These are phyloP conservation scores for Xylaria grammica DNA, from an alignment of 495 filamentous ascomycete genomes.

Conservation along the genomic window DNA sequence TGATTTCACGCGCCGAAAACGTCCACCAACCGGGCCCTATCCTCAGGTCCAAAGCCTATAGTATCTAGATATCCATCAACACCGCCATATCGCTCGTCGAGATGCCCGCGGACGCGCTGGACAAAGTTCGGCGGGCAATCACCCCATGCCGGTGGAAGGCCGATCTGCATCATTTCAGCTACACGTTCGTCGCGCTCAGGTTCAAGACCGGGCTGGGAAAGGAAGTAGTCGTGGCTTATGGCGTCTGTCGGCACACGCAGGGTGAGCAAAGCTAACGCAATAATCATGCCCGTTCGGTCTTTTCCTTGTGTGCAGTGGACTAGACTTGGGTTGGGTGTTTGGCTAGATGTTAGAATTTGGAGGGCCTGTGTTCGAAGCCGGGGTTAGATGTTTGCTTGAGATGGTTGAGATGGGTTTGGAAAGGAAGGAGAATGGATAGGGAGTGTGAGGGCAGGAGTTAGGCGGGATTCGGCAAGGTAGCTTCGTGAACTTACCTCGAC, in stretches of 20 bases:
- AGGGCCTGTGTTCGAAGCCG: slow-evolving; percentile 60
- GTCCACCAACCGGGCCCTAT: slow-evolving; percentile 34
- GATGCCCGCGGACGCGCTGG: slow-evolving; percentile 48
- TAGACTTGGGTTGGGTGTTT: slow-evolving; percentile 62
- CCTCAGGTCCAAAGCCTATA: slow-evolving; percentile 58
- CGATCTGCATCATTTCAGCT: slow-evolving; percentile 69
- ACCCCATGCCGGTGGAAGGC: slow-evolving; percentile 71
- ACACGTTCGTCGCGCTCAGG: slow-evolving; percentile 66
- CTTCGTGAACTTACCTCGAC: slow-evolving; percentile 42
- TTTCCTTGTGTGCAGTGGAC: slow-evolving; percentile 91
- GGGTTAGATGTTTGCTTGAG: not conserved
- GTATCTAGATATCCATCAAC: slow-evolving; percentile 63
- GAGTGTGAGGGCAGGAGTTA: not conserved
- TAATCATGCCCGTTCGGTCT: slow-evolving; percentile 77
- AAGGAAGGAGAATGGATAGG: not conserved
- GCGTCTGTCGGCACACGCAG: slow-evolving; percentile 59
- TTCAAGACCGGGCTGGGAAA: slow-evolving; percentile 61
- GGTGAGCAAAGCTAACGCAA: slow-evolving; percentile 67
- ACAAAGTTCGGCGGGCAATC: slow-evolving; percentile 65
- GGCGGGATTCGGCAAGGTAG: no score
- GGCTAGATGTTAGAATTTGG: slow-evolving; percentile 30
- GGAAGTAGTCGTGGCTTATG: slow-evolving; percentile 68
- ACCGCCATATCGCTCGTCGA: slow-evolving; percentile 64
- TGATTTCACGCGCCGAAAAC: slow-evolving; percentile 25
- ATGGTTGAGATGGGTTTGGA: slow-evolving; percentile 2